Evolutionary conservation across 1,139 yeast species (phyloP), one percentile per base, ranked within the genome.

Genomic region (Trichomonascaceae sp.): DNA sequence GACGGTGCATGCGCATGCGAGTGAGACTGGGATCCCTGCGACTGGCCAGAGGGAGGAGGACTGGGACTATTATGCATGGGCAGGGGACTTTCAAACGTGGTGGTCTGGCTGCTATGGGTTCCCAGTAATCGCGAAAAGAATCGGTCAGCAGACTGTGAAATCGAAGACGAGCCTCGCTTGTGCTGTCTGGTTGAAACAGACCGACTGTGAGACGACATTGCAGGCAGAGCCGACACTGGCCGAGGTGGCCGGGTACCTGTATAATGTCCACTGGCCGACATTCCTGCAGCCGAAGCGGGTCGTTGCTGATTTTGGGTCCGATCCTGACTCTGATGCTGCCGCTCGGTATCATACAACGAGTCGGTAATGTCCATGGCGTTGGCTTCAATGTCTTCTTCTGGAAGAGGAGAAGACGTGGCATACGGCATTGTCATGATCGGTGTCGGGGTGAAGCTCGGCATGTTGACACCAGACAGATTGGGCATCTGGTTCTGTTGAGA

Each of bases 91-190:
- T n/a, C n/a, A n/a, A n/a, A n/a, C n/a, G n/a, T n/a, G n/a, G n/a
- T n/a, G n/a, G n/a, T n/a, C n/a, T n/a, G n/a, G n/a, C n/a, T n/a
- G n/a, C n/a, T n/a, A n/a, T n/a, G n/a, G n/a, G n/a, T n/a, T n/a
- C 54, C 54, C 30, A 50, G 42, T 27, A 50, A 33, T 40, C 45
- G 47, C 34, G 54, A 43, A 31, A 50, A 45, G 16, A 45, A 36
- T 33, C 42, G 42, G 37, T 48, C 52, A 5, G 51, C 52, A 5
- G 51, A 50, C 31, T 48, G 51, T 2, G 56, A 51, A 16, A 51
- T 48, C 30, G 50, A 43, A 22, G 50, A 45, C 14, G 51, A 45
- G 3, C 46, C 50, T 13, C 53, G 45, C 9, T 44, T 40, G 34
- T 49, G 53, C 4, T 37, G n/a, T 4, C 33, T 29, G 8, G 25